Conservation (phyloP, 2,329 filamentous ascomycete genomes). For the Talaromyces sp. region DNA sequence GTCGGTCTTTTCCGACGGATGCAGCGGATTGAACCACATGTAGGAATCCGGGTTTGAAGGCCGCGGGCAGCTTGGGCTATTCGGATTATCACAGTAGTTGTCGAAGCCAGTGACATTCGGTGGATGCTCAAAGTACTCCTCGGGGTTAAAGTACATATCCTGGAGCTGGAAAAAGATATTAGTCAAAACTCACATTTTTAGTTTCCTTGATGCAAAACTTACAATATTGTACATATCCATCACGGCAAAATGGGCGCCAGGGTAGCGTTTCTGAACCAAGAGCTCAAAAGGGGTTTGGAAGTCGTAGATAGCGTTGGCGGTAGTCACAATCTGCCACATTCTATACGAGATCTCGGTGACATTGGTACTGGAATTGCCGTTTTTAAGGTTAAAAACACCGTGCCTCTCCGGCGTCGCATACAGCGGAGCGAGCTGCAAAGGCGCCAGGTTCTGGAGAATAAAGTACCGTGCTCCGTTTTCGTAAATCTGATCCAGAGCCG, state of each 20-base stretch:
- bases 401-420: slow-evolving; percentile 53
- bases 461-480: slow-evolving; percentile 64
- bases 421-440: slow-evolving; percentile 63
- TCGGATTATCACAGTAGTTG: slow-evolving; percentile 47
- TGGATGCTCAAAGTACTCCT: slow-evolving; percentile 58
- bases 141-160: slow-evolving; percentile 61
- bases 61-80: slow-evolving; percentile 34
- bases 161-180: slow-evolving; percentile 39
- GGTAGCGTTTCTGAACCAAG: slow-evolving; percentile 39
- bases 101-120: slow-evolving; percentile 59
- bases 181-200: not conserved
- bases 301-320: slow-evolving; percentile 49
- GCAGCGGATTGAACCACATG: slow-evolving; percentile 70
- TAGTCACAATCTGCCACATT: slow-evolving; percentile 50
- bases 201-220: slow-evolving; percentile 14
- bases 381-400: slow-evolving; percentile 41
- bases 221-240: slow-evolving; percentile 63
- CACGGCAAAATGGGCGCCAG: slow-evolving; percentile 58
- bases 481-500: slow-evolving; percentile 60
- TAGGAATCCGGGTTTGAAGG: slow-evolving; percentile 53
- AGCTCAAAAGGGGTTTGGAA: slow-evolving; percentile 49
- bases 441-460: slow-evolving; percentile 65
- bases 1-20: slow-evolving; percentile 63
- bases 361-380: slow-evolving; percentile 46
- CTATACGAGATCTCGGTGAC: slow-evolving; percentile 46